A percentile compares a stretch with the other conserved stretches of the same genome.
phyloP scores from a whole-genome alignment of 2,329 filamentous ascomycete genomes.

The Penicillium psychrosexuale region DNA sequence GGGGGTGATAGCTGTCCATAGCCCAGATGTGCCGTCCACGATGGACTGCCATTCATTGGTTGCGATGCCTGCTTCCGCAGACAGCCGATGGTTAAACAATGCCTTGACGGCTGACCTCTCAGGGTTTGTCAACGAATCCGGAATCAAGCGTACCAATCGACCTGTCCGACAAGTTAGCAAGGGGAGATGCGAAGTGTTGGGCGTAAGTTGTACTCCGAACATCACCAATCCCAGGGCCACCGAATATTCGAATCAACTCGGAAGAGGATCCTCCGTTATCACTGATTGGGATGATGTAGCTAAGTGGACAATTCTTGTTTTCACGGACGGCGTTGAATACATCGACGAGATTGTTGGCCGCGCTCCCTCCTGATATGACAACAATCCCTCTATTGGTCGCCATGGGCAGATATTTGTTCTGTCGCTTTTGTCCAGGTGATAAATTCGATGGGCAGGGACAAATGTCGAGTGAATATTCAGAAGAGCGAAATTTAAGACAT shows the following conservation, averaged over 20 bases:
- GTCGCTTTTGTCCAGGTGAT: background rate
- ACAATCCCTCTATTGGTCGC: conserved; percentile 59
- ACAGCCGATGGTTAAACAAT: conserved; percentile 84
- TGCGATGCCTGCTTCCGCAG: conserved; percentile 59
- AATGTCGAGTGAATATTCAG: background rate
- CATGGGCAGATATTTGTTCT: conserved; percentile 2
- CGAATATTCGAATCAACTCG: conserved; percentile 90
- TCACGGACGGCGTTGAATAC: conserved; percentile 69
- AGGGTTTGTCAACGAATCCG: conserved; percentile 56
- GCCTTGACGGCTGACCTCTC: conserved; percentile 73
- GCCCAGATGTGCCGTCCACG: conserved; percentile 72
- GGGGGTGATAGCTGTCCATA: conserved; percentile 70
- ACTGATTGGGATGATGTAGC: conserved; percentile 89
- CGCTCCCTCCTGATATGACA: conserved; percentile 87
- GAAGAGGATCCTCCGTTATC: conserved; percentile 95
- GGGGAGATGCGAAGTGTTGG: background rate
- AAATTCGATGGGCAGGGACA: background rate
- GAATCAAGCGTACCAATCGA: conserved; percentile 86
- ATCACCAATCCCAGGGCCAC: conserved; percentile 82
- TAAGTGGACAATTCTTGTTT: conserved; percentile 65
- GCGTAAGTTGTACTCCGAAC: conserved; percentile 59
- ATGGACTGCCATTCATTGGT: conserved; percentile 82
- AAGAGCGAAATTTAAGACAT: background rate
- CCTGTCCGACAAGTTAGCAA: conserved; percentile 49
- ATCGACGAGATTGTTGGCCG: conserved; percentile 91